Base-by-base conservation (phyloP, 2,329 filamentous ascomycete genomes). In the Thermothelomyces thermophilus region DNA sequence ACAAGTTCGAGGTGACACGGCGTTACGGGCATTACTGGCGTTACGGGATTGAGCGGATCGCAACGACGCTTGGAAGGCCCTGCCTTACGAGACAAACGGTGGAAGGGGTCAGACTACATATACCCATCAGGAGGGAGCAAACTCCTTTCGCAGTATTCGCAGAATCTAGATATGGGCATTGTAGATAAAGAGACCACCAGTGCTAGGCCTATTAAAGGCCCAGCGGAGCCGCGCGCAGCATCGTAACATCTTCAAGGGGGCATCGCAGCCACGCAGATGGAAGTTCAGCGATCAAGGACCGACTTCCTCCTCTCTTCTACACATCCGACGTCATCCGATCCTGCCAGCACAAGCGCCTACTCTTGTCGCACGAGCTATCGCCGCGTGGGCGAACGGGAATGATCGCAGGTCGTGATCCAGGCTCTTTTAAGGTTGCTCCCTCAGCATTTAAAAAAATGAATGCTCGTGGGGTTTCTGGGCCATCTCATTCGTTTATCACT, bases 381-480 rank as follows among this genome's bases (percentile, higher is more conserved):
- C 46, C 53, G 50, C 53, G 55, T 49, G 49, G 41, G 13, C 31
- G 39, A 41, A 19, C 17, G 20, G 19, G 46, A 36, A 22, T 16
- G 28, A 17, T 13, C 17, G 8, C 17, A 19, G 19, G 40, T 16
- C 35, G 35, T 37, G 42, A n/a, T 17, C 26, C 33, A 26, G 14
- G 26, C 48, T 22, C 17, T 22, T 24, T 26, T 26, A 22, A 22
- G 37, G 37, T 37, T 45, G 28, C 40, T 46, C 48, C 47, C 44
- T 46, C 22, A 41, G 48, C 40, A 43, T 42, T 54, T 35, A 39
- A 22, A 26, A 50, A 50, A 47, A 54, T 52, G n/a, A n/a, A n/a
- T 42, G 55, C 68, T 64, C 70, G 69, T 72, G 70, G 66, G 53
- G 58, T 54, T 46, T 65, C 58, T 57, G 61, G 60, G 64, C 54